Evolutionary conservation across 2,329 filamentous ascomycete species (phyloP).

Genomic region (Pseudocercospora eumusae): DNA sequence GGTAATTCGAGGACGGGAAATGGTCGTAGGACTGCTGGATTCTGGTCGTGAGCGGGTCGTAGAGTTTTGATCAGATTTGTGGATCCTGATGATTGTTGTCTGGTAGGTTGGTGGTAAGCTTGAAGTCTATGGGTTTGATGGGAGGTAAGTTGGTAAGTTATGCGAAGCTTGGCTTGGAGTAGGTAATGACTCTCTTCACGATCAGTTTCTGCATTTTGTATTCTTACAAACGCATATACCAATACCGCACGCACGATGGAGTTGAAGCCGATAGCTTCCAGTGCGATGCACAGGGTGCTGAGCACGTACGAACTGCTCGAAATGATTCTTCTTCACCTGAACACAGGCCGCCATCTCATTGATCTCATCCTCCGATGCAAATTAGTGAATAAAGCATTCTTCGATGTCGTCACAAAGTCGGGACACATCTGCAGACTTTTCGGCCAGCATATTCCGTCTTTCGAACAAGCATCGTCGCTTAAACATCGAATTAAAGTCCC

Average conservation of each 20-base stretch:
- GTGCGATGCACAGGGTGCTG: background rate
- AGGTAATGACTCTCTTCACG: background rate
- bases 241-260: background rate
- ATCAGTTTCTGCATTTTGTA: background rate
- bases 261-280: background rate
- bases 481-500: background rate
- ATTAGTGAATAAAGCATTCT: background rate
- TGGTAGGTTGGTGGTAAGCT: background rate
- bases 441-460: background rate
- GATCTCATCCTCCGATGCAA: background rate
- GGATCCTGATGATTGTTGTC: background rate
- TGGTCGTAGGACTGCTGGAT: background rate
- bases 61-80: too few species aligned
- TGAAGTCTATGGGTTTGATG: too few species aligned
- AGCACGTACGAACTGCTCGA: background rate
- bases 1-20: background rate
- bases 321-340: background rate
- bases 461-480: background rate
- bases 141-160: background rate
- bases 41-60: background rate
- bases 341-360: background rate
- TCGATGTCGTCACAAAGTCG: background rate
- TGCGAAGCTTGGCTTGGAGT: too few species aligned
- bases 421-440: background rate
- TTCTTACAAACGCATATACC: background rate